These are phyloP conservation scores for Casaregolazyma suthepensis DNA, from an alignment of 1,139 yeast genomes.

Conservation along the genomic window DNA sequence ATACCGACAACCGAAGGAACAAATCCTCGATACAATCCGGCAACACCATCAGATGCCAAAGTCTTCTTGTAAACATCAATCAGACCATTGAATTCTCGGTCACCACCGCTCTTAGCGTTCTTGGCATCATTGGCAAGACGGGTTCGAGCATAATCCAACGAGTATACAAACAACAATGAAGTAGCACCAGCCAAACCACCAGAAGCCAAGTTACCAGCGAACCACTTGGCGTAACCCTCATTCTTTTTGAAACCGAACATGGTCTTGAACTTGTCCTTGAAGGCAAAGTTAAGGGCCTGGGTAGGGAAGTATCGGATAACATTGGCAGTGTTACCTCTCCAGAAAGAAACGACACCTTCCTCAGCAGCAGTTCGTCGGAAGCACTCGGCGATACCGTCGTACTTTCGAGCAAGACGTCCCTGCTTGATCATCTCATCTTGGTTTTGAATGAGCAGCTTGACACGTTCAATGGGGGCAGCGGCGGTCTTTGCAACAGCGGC, in stretches of 20 bases:
- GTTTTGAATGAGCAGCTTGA: conserved; percentile 72
- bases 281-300: conserved; percentile 78
- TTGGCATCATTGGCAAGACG: conserved; percentile 81
- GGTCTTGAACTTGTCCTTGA: conserved; percentile 76
- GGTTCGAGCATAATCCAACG: conserved; percentile 78
- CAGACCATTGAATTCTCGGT: conserved; percentile 73
- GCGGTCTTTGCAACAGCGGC: conserved; percentile 83
- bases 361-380: conserved; percentile 67
- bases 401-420: conserved; percentile 62
- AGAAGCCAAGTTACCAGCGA: conserved; percentile 74
- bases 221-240: conserved; percentile 63
- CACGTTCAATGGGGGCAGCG: conserved; percentile 82
- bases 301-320: conserved; percentile 83
- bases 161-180: conserved; percentile 68
- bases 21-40: conserved; percentile 81
- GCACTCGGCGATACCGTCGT: conserved; percentile 66
- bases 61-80: conserved; percentile 74
- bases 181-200: conserved; percentile 84
- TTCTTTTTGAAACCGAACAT: conserved; percentile 70
- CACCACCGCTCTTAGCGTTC: conserved; percentile 59
- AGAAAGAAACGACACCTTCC: conserved; percentile 66
- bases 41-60: conserved; percentile 67
- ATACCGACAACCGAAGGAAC: conserved; percentile 77
- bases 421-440: conserved; percentile 82
- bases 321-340: conserved; percentile 86